A percentile compares a stretch with the other conserved stretches of the same genome.
Conservation (phyloP, 345 rosid genomes). For the Iberis pinnata region DNA sequence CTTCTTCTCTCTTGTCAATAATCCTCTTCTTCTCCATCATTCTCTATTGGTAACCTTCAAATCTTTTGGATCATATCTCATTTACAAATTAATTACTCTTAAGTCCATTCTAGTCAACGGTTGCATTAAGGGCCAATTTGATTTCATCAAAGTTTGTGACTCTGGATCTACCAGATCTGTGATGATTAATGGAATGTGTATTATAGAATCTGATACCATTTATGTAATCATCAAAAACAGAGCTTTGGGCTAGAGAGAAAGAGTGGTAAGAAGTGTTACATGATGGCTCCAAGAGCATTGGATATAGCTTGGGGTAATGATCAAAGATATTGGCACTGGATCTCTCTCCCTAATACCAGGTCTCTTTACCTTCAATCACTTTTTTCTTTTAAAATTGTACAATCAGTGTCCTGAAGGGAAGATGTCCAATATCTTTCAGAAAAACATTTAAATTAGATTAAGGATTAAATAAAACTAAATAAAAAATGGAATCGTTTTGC, state of each 20-base stretch:
- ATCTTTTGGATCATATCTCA: background rate
- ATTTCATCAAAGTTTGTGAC: no score
- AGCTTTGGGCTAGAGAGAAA: conserved; percentile 54
- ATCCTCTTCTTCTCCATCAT: conserved; percentile 35
- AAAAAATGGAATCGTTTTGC: no score
- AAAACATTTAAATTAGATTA: no score
- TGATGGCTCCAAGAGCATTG: conserved; percentile 64
- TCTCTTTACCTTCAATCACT: conserved; percentile 7
- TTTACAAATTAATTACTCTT: no score
- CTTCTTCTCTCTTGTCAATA: conserved; percentile 42
- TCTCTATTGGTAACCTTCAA: conserved; percentile 33
- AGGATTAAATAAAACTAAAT: no score
- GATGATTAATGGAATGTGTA: no score
- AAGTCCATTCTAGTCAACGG: no score
- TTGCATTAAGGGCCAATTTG: no score
- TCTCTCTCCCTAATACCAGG: conserved; percentile 50
- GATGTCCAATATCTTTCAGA: no score
- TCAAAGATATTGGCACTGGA: conserved; percentile 59
- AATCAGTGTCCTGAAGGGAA: no score
- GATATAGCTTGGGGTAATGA: conserved; percentile 50
- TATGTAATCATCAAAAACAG: conserved; percentile 25
- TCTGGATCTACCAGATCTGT: background rate
- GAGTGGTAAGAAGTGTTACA: conserved; percentile 47
- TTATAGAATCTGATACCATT: no score
- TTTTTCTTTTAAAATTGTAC: no score